Evolutionary conservation across 768 basidiomycete genomes (phyloP), one percentile per base, ranked within the genome.

Genomic region (Leccinum variicolor): DNA sequence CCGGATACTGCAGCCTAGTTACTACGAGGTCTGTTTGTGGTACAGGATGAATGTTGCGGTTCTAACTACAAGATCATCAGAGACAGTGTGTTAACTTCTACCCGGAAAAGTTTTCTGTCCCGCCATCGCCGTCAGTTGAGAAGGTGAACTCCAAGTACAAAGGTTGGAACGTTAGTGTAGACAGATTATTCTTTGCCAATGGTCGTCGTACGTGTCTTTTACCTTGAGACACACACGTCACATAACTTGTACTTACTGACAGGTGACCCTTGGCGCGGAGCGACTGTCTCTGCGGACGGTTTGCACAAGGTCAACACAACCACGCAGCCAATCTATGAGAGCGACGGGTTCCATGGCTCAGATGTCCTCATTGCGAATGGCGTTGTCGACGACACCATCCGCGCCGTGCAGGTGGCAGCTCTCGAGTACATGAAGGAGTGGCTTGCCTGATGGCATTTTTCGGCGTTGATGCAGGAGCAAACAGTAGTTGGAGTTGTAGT

Each of bases 221-320:
- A 28, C 26, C 6, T 21, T 13, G 25, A 31, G 5, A 23, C 25
- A 25, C 53, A 62, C n/a, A 55, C 15, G 17, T 5, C 8, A 7
- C 17, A 14, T n/a, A 26, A n/a, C 28, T 11, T 21, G 31, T 19
- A 13, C 31, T 31, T 19, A 13, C 15, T n/a, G 25, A 48, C 33
- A 89, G 87, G 86, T 45, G 87, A 90, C 62, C 87, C 89, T n/a
- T 90, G 87, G 87, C 78, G 81, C 52, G 85, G 85, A 54, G 81
- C 83, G 5, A 89, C 87, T 0, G 76, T 89, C 7, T 89, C 87
- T 5, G 81, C 87, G 0, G 77, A 82, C 25, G 75, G 75, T 14
- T 73, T 78, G 23, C 61, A 70, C 55, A 73, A 79, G 54, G 45
- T 66, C 19, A 86, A 79, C 66, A 86, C 82, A 3, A 54, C 77